Evolutionary conservation across 805 yeast species (phyloP), one percentile per base, ranked within the genome.

Genomic region (Barnettozyma sucrosica): DNA sequence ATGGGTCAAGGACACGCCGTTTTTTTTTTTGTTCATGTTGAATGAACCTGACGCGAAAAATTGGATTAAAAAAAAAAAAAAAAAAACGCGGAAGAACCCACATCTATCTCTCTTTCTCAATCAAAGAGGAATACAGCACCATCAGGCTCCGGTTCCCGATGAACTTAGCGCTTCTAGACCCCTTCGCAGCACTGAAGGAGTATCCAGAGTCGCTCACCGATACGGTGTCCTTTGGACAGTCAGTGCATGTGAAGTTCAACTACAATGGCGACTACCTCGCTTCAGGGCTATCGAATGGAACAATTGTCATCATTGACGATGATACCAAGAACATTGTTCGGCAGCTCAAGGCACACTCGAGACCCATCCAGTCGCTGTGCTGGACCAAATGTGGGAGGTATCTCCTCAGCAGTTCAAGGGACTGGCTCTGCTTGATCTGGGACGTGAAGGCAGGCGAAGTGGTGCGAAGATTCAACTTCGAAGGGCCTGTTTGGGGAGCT

Each of bases 101-200:
- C 30, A 26, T 26, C 30, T 24, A 6, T 24, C 26, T 26, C 13
- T 7, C 30, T 26, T 26, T 26, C 30, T 26, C 30, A 7, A 26
- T 26, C 30, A 10, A 26, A 26, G n/a, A n/a, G n/a, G n/a, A n/a
- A n/a, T n/a, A n/a, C n/a, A n/a, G n/a, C n/a, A n/a, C n/a, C n/a
- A n/a, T n/a, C n/a, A n/a, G n/a, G n/a, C n/a, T n/a, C n/a, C n/a
- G 8, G 25, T 8, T 34, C 37, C 37, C 21, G 14, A 87, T 87
- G 93, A 90, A 90, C 64, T 70, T 89, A 30, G 74, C 93, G 9
- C 72, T 92, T 21, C 78, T 87, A 53, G 98, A 90, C 65, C 97
- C 97, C 3, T 88, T 89, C 64, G 80, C 92, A 2, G 89, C 92
- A 20, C 83, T 95, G 19, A 89, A 88, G 59, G 98, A 90, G 61